Conservation (phyloP, 2,329 filamentous ascomycete genomes). For the Zymoseptoria crescenta region DNA sequence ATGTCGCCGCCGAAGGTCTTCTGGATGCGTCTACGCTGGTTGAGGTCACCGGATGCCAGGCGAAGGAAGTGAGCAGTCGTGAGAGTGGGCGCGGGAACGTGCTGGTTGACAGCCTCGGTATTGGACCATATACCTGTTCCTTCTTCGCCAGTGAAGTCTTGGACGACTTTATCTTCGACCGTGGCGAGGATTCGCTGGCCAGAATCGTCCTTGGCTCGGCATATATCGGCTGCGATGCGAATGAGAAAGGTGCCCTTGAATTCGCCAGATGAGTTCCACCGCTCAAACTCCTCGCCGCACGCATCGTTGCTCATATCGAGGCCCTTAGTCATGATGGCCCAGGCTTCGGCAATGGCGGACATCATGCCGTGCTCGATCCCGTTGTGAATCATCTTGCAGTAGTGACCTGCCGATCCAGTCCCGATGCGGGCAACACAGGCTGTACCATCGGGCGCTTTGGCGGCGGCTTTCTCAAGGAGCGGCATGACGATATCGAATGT, state of each 20-base stretch:
- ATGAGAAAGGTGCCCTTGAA: conserved; percentile 55
- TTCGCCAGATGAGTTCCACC: conserved; percentile 54
- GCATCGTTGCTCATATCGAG: conserved; percentile 53
- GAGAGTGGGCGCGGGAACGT: conserved; percentile 59
- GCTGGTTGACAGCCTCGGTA: conserved; percentile 52
- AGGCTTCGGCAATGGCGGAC: conserved; percentile 53
- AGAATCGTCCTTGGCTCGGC: conserved; percentile 42
- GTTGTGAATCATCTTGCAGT: conserved; percentile 70
- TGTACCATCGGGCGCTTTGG: conserved; percentile 52
- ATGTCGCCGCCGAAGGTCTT: conserved; percentile 40
- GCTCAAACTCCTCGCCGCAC: conserved; percentile 51
- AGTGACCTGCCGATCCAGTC: conserved; percentile 58
- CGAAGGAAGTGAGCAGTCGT: conserved; percentile 55
- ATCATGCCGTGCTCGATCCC: conserved; percentile 69
- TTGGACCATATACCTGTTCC: conserved; percentile 61
- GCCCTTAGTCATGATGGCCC: conserved; percentile 53
- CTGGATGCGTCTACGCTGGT: conserved; percentile 46
- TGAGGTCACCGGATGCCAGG: conserved; percentile 54
- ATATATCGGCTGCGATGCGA: conserved; percentile 55
- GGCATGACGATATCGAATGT: conserved; percentile 54
- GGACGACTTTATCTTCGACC: conserved; percentile 63
- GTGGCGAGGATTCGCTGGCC: conserved; percentile 48
- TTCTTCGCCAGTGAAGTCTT: conserved; percentile 59
- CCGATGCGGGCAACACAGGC: conserved; percentile 56
- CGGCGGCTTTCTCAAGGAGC: conserved; percentile 52